These are phyloP conservation scores for Penicillium sp. DNA, from an alignment of 2,329 filamentous ascomycete genomes.

Conservation along the genomic window DNA sequence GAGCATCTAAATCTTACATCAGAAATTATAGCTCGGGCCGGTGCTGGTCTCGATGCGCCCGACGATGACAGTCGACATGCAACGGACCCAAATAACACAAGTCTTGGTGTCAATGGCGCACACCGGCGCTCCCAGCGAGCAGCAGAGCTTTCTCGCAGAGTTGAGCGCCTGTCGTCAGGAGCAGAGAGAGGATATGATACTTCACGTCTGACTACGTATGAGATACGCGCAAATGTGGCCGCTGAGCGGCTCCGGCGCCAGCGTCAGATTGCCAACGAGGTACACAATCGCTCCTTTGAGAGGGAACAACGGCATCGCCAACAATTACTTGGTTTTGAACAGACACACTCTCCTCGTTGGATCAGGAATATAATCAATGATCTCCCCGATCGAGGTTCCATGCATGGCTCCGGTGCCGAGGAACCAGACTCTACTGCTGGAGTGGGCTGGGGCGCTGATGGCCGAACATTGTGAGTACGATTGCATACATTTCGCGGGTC, in stretches of 20 bases:
- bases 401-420: slow-evolving; percentile 33
- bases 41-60: slow-evolving; percentile 22
- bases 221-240: slow-evolving; percentile 41
- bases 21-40: slow-evolving; percentile 22
- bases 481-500: not conserved
- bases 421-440: slow-evolving; percentile 48
- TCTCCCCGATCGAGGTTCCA: slow-evolving; percentile 34
- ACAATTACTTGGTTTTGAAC: slow-evolving; percentile 34
- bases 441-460: slow-evolving; percentile 50
- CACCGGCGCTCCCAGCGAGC: slow-evolving; percentile 33
- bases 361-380: slow-evolving; percentile 40
- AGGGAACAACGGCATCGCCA: slow-evolving; percentile 38
- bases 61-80: slow-evolving; percentile 23
- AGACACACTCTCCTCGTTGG: slow-evolving; percentile 41
- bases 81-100: slow-evolving; percentile 19
- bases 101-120: slow-evolving; percentile 22
- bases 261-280: slow-evolving; percentile 38
- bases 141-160: slow-evolving; percentile 33
- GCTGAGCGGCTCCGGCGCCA: slow-evolving; percentile 43
- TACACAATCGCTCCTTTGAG: slow-evolving; percentile 31
- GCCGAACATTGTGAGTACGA: slow-evolving; percentile 46
- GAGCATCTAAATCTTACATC: slow-evolving; percentile 35
- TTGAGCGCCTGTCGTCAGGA: slow-evolving; percentile 28
- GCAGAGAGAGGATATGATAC: slow-evolving; percentile 30
- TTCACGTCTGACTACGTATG: slow-evolving; percentile 31